phyloP scores from a whole-genome alignment of 2,329 filamentous ascomycete species.

The Aspergillus cejpii region DNA sequence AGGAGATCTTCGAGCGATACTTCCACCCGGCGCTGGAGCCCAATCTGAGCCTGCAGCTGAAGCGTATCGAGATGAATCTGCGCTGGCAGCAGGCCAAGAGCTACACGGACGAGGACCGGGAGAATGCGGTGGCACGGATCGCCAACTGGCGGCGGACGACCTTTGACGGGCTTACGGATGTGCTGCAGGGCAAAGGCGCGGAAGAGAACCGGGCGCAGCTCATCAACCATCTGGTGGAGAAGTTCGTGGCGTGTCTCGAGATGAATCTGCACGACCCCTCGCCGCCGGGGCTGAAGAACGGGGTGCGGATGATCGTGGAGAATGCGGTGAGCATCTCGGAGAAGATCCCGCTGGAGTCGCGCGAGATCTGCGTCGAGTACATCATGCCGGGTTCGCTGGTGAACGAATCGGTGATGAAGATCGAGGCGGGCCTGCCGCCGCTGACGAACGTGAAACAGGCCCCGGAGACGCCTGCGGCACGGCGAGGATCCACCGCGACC shows the following conservation, averaged over 20 bases:
- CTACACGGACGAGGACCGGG: slow-evolving; percentile 76
- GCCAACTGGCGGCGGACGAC: slow-evolving; percentile 92
- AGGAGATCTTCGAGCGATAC: slow-evolving; percentile 83
- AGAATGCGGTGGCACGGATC: slow-evolving; percentile 78
- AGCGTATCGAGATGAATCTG: slow-evolving; percentile 81
- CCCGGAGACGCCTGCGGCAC: background rate
- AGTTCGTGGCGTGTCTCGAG: slow-evolving; percentile 62
- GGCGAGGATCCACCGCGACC: slow-evolving; percentile 12
- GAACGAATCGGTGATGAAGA: slow-evolving; percentile 71
- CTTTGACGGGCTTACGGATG: slow-evolving; percentile 74
- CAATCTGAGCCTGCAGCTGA: slow-evolving; percentile 68
- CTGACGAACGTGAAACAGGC: slow-evolving; percentile 34
- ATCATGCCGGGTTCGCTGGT: slow-evolving; percentile 69
- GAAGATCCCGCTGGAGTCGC: slow-evolving; percentile 82
- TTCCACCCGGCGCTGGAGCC: slow-evolving; percentile 86
- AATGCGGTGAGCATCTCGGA: slow-evolving; percentile 77
- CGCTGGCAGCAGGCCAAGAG: slow-evolving; percentile 67
- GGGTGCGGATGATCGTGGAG: slow-evolving; percentile 87
- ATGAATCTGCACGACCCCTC: slow-evolving; percentile 70
- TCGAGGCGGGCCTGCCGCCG: slow-evolving; percentile 62
- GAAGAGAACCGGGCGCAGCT: slow-evolving; percentile 61
- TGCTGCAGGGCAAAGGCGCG: slow-evolving; percentile 59
- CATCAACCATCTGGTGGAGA: slow-evolving; percentile 61
- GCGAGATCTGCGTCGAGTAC: slow-evolving; percentile 83
- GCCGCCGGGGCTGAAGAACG: slow-evolving; percentile 75